phyloP scores from a whole-genome alignment of 345 rosid species.

The Bruguiera parviflora region DNA sequence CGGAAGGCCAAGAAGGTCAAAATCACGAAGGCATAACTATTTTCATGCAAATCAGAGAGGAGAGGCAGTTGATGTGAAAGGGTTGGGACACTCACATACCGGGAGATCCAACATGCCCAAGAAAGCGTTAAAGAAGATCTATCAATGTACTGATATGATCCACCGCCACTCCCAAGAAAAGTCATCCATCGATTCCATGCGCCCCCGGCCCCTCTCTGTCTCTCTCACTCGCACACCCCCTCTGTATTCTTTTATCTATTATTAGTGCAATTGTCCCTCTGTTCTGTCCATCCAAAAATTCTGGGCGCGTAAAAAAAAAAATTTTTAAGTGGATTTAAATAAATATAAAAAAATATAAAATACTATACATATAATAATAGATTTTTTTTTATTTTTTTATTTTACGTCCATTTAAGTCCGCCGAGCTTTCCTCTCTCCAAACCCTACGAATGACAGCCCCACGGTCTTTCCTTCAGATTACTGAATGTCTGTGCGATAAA shows the following conservation, averaged over 20 bases:
- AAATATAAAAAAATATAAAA: too few species aligned
- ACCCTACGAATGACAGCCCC: neutral
- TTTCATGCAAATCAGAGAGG: slow-evolving; percentile 3
- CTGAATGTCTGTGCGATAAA: too few species aligned
- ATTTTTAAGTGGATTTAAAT: too few species aligned
- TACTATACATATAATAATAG: too few species aligned
- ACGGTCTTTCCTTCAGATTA: neutral
- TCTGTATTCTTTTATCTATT: too few species aligned
- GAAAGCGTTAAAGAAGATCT: slow-evolving; percentile 24
- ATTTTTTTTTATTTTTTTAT: too few species aligned
- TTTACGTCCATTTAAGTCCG: too few species aligned
- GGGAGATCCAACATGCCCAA: slow-evolving; percentile 21
- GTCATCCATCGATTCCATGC: neutral
- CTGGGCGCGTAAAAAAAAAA: too few species aligned
- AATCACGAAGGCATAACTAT: neutral
- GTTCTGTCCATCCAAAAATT: too few species aligned
- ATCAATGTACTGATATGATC: neutral
- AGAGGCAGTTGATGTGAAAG: slow-evolving; percentile 27
- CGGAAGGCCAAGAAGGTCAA: too few species aligned
- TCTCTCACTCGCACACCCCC: too few species aligned
- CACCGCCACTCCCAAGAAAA: neutral
- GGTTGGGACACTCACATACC: slow-evolving; percentile 22
- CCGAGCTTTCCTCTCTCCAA: too few species aligned
- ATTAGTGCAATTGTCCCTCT: neutral
- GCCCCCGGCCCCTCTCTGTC: neutral